Conservation (phyloP, 805 yeast species). For the Naumovozyma dairenensis region DNA sequence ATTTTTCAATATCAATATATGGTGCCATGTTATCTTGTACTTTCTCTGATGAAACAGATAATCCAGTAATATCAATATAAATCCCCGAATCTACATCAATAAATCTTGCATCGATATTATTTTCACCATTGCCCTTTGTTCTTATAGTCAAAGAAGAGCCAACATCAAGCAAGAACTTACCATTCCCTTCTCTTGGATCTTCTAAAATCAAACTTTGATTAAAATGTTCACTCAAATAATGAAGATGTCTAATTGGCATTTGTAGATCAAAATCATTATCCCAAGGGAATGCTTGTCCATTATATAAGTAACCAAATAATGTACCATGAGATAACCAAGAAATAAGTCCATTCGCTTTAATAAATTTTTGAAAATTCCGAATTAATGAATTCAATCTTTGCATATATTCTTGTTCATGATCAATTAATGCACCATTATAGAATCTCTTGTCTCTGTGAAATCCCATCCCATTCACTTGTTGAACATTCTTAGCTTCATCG, state of each 20-base stretch:
- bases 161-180: conserved; percentile 43
- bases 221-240: conserved; percentile 34
- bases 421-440: conserved; percentile 39
- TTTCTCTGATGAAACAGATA: conserved; percentile 36
- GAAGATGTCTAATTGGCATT: conserved; percentile 42
- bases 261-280: conserved; percentile 60
- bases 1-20: background rate
- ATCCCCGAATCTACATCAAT: conserved; percentile 62
- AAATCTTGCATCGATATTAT: conserved; percentile 64
- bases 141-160: conserved; percentile 47
- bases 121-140: conserved; percentile 45
- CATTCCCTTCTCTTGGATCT: conserved; percentile 41
- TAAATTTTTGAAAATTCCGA: conserved; percentile 43
- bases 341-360: conserved; percentile 35
- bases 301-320: conserved; percentile 54
- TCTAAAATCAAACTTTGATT: conserved; percentile 40
- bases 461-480: conserved; percentile 18
- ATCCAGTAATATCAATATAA: conserved; percentile 64
- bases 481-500: conserved; percentile 19
- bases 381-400: conserved; percentile 34
- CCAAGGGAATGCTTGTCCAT: conserved; percentile 56
- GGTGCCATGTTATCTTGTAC: conserved; percentile 1
- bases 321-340: conserved; percentile 65
- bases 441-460: conserved; percentile 52
- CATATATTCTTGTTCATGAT: conserved; percentile 28